phyloP scores from a whole-genome alignment of 306 rosid species.

The Rosa chinensis region DNA sequence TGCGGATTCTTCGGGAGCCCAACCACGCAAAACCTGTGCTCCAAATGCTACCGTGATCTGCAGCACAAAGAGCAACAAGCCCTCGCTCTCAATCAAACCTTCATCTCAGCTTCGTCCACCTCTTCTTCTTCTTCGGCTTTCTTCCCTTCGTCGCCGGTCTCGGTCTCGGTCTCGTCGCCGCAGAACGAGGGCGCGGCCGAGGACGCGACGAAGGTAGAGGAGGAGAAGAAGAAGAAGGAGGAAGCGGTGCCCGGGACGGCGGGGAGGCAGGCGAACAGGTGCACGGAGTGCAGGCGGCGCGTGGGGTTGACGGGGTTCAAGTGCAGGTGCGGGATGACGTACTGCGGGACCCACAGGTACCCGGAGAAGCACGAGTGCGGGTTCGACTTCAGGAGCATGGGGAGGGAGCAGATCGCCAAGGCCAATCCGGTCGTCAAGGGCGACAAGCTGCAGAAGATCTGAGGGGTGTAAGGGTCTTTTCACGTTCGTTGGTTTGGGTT shows the following conservation, averaged over 20 bases:
- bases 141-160: not conserved
- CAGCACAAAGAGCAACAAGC: slow-evolving; percentile 61
- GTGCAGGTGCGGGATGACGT: slow-evolving; percentile 72
- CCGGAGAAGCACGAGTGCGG: slow-evolving; percentile 73
- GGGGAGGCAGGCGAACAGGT: slow-evolving; percentile 37
- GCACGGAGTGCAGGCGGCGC: slow-evolving; percentile 70
- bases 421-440: slow-evolving; percentile 86
- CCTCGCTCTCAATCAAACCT: slow-evolving; percentile 58
- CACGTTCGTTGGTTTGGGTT: not conserved
- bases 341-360: slow-evolving; percentile 77
- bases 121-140: not conserved
- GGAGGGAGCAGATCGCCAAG: slow-evolving; percentile 72
- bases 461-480: slow-evolving; percentile 33
- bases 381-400: slow-evolving; percentile 75
- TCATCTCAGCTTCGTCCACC: slow-evolving; percentile 19
- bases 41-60: slow-evolving; percentile 73
- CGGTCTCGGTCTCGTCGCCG: slow-evolving; percentile 4
- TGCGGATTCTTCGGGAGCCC: slow-evolving; percentile 83
- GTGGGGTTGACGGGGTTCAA: slow-evolving; percentile 80
- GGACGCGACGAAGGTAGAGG: not conserved
- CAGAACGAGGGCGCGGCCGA: not conserved
- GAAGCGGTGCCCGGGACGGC: not conserved
- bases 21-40: slow-evolving; percentile 63
- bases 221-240: not conserved
- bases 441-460: slow-evolving; percentile 68